Base-by-base conservation (phyloP, 176 grass and related monocot species). In the Alloteropsis semialata region DNA sequence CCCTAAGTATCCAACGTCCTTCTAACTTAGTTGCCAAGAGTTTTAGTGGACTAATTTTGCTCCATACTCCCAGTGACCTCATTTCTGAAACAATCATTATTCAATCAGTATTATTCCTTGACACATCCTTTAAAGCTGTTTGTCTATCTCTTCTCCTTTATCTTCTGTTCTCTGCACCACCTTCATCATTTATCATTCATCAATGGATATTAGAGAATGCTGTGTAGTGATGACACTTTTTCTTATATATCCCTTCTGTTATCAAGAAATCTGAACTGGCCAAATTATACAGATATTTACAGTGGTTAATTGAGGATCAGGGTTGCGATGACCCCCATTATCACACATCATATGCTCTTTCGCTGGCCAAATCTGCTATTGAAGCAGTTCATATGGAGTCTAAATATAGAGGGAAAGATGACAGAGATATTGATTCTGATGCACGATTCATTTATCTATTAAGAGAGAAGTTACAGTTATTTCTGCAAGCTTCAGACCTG, bases 251-350 rank as follows among this genome's bases (percentile, higher is more conserved):
- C 5, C 36, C 19, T 49, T 45, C 33, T 61, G 69, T 72, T 77
- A 76, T 56, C 33, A 41, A 10, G 19, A 49, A 77, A 36, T 81
- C 81, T 77, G 69, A 73, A 78, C 6, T 25, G 15, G 11, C 61
- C n/a, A 64, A 64, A 4, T 82, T 36, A 28, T 87, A 39, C 87
- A 98, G 96, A 79, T 98, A 95, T 78, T 84, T 98, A 79, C 96
- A 98, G 73, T 98, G 96, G 96, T 85, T 98, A 82, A 92, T 98
- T 76, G 92, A 98, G 49, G 96, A 93, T 57, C 96, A 95, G 87
- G 84, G 88, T 30, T 95, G 87, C 17, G 91, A 98, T 14, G 91
- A 98, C 28, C 87, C 91, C 82, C 84, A 36, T 62, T 98, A 93
- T 91, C 96, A 98, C 76, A 98, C 96, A 68, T 84, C 92, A 49